Conservation (phyloP, 371 early-diverging fungal species). For the Enterocytospora artemiae region DNA sequence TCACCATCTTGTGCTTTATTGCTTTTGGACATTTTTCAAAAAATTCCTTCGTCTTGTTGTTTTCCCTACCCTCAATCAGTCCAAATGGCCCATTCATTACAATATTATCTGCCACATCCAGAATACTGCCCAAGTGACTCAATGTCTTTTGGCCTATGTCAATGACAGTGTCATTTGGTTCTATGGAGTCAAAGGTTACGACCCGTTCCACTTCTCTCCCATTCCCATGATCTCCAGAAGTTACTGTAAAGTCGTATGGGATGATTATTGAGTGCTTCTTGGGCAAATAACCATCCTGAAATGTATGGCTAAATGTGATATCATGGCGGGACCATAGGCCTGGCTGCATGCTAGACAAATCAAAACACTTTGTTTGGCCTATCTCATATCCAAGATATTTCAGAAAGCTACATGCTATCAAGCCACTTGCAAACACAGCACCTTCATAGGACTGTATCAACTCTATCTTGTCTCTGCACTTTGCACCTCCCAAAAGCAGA, state of each 20-base stretch:
- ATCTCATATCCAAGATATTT: conserved; percentile 71
- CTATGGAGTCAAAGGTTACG: conserved; percentile 1
- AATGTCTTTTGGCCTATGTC: conserved; percentile 78
- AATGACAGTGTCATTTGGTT: conserved; percentile 61
- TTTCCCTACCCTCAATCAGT: conserved; percentile 85
- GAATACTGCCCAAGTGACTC: conserved; percentile 64
- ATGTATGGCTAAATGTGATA: not conserved
- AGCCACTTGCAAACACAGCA: conserved; percentile 74
- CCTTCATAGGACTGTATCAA: conserved; percentile 69
- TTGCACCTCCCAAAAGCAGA: conserved; percentile 93
- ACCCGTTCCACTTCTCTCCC: not conserved
- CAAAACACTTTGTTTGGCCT: conserved; percentile 58
- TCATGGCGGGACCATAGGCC: conserved; percentile 64
- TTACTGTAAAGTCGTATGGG: not conserved
- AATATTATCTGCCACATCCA: conserved; percentile 72
- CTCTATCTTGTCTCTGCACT: conserved; percentile 92
- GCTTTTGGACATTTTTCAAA: conserved; percentile 68
- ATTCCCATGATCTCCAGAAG: not conserved
- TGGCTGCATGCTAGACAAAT: conserved; percentile 69
- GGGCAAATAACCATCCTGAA: not conserved
- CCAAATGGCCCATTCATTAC: conserved; percentile 95
- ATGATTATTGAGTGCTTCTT: not conserved
- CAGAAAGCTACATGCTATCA: conserved; percentile 91
- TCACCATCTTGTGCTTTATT: conserved; percentile 64
- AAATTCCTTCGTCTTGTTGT: conserved; percentile 68